These are phyloP conservation scores for Leccinum variicolor DNA, from an alignment of 768 basidiomycete genomes.

Conservation along the genomic window DNA sequence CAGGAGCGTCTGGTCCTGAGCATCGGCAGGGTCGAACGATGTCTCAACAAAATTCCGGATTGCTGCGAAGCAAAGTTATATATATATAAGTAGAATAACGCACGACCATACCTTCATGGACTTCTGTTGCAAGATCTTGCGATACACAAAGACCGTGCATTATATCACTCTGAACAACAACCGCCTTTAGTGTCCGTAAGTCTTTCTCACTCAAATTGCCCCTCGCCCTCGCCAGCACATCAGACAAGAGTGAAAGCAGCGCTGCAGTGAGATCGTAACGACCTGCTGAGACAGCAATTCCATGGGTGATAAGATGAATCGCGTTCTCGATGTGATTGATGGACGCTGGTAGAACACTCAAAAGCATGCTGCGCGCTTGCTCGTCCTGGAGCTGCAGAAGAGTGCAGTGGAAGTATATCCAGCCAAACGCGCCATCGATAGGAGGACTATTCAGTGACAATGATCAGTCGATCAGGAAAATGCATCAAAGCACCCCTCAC, in stretches of 20 bases:
- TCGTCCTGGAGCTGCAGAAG: slow-evolving; percentile 19
- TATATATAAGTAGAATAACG: not conserved
- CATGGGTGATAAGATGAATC: slow-evolving; percentile 38
- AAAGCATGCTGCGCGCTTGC: slow-evolving; percentile 32
- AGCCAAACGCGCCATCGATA: slow-evolving; percentile 36
- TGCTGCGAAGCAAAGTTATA: slow-evolving; percentile 31
- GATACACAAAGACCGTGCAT: slow-evolving; percentile 37
- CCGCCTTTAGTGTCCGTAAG: slow-evolving; percentile 36
- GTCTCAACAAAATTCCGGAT: slow-evolving; percentile 39
- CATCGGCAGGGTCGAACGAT: slow-evolving; percentile 35
- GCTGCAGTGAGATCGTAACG: slow-evolving; percentile 24
- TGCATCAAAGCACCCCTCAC: slow-evolving; percentile 22
- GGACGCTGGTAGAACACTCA: slow-evolving; percentile 16
- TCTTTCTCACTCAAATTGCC: slow-evolving; percentile 30
- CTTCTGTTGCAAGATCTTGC: slow-evolving; percentile 16
- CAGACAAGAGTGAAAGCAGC: slow-evolving; percentile 39
- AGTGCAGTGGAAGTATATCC: slow-evolving; percentile 39
- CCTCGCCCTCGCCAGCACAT: slow-evolving; percentile 32
- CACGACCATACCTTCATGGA: slow-evolving; percentile 34
- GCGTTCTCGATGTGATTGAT: slow-evolving; percentile 34
- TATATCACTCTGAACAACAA: slow-evolving; percentile 33
- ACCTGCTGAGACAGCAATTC: slow-evolving; percentile 22
- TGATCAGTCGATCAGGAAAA: not conserved
- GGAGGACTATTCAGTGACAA: slow-evolving; percentile 7
- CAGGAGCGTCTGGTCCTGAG: slow-evolving; percentile 38